Percentiles rank a stretch among this genome's conserved stretches.
Evolutionary conservation across 768 basidiomycete genomes (phyloP).

Genomic region (Cantharellus anzutake): DNA sequence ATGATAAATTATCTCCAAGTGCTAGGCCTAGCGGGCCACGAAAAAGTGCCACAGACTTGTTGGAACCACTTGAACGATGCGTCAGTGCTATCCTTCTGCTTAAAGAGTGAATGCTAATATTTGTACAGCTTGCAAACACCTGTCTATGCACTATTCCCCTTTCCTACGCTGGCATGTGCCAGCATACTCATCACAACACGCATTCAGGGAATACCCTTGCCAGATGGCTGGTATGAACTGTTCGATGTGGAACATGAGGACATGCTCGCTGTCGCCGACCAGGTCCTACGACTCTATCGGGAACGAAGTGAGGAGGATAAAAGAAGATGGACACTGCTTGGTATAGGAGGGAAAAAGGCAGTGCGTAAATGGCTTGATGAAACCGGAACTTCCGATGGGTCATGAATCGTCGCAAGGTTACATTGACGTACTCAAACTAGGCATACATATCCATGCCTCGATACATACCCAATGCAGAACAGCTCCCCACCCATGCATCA

Average conservation of each 20-base stretch:
- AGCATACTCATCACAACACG: slow-evolving; percentile 70
- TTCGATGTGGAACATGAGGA: slow-evolving; percentile 89
- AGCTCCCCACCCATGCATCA: background rate
- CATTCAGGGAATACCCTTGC: slow-evolving; percentile 51
- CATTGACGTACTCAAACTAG: background rate
- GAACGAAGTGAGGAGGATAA: slow-evolving; percentile 22
- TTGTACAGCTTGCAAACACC: slow-evolving; percentile 72
- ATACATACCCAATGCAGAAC: background rate
- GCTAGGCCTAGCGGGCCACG: slow-evolving; percentile 59
- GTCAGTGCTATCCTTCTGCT: slow-evolving; percentile 31
- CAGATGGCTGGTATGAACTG: slow-evolving; percentile 77
- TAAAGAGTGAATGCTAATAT: slow-evolving; percentile 1
- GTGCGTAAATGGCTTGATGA: slow-evolving; percentile 72
- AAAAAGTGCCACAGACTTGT: slow-evolving; percentile 51
- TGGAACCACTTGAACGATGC: slow-evolving; percentile 97
- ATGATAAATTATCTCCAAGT: slow-evolving; percentile 87
- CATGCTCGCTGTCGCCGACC: slow-evolving; percentile 68
- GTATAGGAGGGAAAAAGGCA: slow-evolving; percentile 57
- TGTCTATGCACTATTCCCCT: slow-evolving; percentile 74
- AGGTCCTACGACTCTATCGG: slow-evolving; percentile 65
- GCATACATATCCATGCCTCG: background rate
- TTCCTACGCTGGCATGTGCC: slow-evolving; percentile 78
- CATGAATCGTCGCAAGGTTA: too few relatives aligned
- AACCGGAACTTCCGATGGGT: background rate
- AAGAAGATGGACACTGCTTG: slow-evolving; percentile 28